These are phyloP conservation scores for Diaporthe aspalathi DNA, from an alignment of 2,329 filamentous ascomycete genomes.

Conservation along the genomic window DNA sequence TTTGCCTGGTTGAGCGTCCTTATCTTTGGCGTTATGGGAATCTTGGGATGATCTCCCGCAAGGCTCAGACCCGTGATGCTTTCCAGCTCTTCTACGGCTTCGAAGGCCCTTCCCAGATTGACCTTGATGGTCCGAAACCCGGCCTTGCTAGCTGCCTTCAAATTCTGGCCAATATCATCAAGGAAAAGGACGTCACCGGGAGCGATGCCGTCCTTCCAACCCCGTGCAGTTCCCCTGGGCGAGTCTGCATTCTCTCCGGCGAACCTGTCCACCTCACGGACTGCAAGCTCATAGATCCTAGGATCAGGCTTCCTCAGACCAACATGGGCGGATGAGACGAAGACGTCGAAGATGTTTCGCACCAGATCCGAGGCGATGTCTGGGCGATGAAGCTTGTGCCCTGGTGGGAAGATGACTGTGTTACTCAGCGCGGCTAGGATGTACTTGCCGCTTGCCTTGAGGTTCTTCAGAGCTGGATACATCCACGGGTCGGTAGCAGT, in stretches of 20 bases:
- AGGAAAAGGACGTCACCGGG: slow-evolving; percentile 83
- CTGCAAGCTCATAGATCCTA: slow-evolving; percentile 80
- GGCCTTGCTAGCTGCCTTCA: slow-evolving; percentile 79
- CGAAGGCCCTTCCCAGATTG: slow-evolving; percentile 77
- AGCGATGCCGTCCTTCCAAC: slow-evolving; percentile 64
- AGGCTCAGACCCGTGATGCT: slow-evolving; percentile 75
- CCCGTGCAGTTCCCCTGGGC: slow-evolving; percentile 52
- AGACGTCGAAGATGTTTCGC: slow-evolving; percentile 81
- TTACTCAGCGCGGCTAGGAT: slow-evolving; percentile 89
- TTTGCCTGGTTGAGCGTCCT: slow-evolving; percentile 52
- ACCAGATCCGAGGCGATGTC: slow-evolving; percentile 68
- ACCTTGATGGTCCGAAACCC: slow-evolving; percentile 91
- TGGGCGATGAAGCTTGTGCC: slow-evolving; percentile 73
- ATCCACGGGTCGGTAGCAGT: slow-evolving; percentile 84
- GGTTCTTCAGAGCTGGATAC: slow-evolving; percentile 80
- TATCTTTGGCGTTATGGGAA: slow-evolving; percentile 56
- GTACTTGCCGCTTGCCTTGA: slow-evolving; percentile 73
- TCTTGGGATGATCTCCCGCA: slow-evolving; percentile 64
- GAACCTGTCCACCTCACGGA: slow-evolving; percentile 73
- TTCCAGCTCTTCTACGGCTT: slow-evolving; percentile 87
- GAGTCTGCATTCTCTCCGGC: slow-evolving; percentile 63
- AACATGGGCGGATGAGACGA: slow-evolving; percentile 86
- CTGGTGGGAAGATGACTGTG: slow-evolving; percentile 85
- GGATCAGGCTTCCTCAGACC: slow-evolving; percentile 90
- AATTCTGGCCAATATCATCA: slow-evolving; percentile 94